A percentile compares a stretch with the other conserved stretches of the same genome.
Conservation (phyloP, 768 basidiomycete species). For the Gautieria morchelliformis region DNA sequence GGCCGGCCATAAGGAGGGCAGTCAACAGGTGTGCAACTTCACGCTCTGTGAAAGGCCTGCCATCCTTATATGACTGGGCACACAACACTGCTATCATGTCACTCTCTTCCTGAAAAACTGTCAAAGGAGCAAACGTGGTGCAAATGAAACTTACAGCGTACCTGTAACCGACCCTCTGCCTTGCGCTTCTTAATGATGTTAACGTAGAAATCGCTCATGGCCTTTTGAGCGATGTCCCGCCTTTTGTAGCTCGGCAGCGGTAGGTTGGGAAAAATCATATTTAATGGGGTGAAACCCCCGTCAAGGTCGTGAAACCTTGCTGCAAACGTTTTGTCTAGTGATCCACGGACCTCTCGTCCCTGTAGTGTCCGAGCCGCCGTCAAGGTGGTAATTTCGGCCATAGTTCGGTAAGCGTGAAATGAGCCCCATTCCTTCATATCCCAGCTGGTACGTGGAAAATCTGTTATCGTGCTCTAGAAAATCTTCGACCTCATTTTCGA, state of each 20-base stretch:
- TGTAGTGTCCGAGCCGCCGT: constrained; percentile 92
- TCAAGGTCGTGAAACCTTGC: constrained; percentile 82
- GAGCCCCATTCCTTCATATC: constrained; percentile 68
- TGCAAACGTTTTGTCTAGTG: constrained; percentile 77
- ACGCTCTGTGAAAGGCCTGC: constrained; percentile 67
- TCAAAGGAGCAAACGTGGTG: constrained; percentile 1
- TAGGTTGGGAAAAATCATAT: constrained; percentile 90
- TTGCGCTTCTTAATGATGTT: constrained; percentile 72
- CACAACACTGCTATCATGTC: constrained; percentile 91
- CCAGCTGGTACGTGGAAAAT: constrained; percentile 53
- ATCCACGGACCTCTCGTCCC: constrained; percentile 77
- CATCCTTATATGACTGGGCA: constrained; percentile 76
- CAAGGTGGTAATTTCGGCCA: constrained; percentile 88
- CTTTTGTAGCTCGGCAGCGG: constrained; percentile 85
- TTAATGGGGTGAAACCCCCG: constrained; percentile 91
- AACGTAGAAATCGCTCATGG: constrained; percentile 91
- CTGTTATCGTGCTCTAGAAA: constrained; percentile 57
- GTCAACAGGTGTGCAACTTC: constrained; percentile 99
- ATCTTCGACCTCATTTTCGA: constrained; percentile 63
- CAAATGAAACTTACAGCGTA: background rate
- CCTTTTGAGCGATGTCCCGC: constrained; percentile 83
- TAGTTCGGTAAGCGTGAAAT: constrained; percentile 62
- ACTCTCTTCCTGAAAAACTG: constrained; percentile 47
- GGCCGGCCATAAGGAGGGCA: constrained; percentile 97
- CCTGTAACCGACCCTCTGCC: constrained; percentile 36